Evolutionary conservation across 805 yeast species (phyloP), one percentile per base, ranked within the genome.

Genomic region (Pichia kluyveri): DNA sequence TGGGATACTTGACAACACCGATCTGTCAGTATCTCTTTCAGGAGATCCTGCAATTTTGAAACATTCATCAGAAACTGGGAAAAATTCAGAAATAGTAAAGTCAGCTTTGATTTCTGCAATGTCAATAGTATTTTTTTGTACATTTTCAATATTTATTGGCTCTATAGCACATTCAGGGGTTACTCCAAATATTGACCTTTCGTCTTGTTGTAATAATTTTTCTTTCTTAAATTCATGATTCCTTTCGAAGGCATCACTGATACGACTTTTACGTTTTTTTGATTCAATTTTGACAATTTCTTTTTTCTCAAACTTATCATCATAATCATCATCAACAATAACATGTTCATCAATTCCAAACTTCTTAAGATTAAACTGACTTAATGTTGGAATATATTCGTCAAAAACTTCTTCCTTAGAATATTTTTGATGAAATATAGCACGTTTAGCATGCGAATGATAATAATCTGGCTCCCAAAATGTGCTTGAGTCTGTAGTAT

Each of bases 371-470:
- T 59, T 51, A 40, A 81, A 81, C 30, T 41, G 49, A 23, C 42
- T 38, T 19, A 85, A 68, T 43, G 82, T 86, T 0, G 91, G 91
- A 15, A 86, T 74, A 56, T 84, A 85, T 58, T 86, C 93, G 60
- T 84, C 91, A 56, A 80, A 83, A 54, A 83, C 67, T 0, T 87
- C 89, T 34, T 49, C 50, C 15, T 42, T 37, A 10, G 27, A 11
- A 34, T 40, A n/a, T 23, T 32, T 41, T 23, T 31, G 23, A 26
- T 31, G 27, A 10, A 12, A 19, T 15, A 41, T 15, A 10, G 17
- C 44, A 11, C 37, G 31, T 38, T 40, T 44, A 3, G 46, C 38
- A 10, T 28, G 17, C 14, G 38, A 44, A 39, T 41, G 38, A 19
- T 45, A 19, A 18, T 38, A 42, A 14, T 32, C 10, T 1, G 46